Evolutionary conservation across 768 basidiomycete genomes (phyloP), one percentile per base, ranked within the genome.

Genomic region (Phlegmacium glaucopus): DNA sequence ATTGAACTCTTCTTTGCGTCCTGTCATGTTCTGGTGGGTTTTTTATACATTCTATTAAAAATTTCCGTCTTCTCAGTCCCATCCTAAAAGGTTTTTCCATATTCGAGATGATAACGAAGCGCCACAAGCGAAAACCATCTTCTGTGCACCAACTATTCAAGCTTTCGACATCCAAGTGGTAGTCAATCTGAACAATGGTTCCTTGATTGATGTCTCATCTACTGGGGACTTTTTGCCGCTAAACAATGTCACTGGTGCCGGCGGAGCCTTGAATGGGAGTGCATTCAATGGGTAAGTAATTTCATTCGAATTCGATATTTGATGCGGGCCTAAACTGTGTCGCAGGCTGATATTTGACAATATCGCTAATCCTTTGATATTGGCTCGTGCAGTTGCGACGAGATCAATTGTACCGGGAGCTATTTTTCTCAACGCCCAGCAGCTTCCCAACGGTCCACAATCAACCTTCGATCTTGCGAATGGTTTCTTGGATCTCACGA

Each of bases 11-110:
- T 54, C 67, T 30, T 63, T 74, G 26, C 75, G 71, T 29, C 82
- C 85, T 7, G 80, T 86, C 36, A 74, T 86, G 66, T 87, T 86
- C 55, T 87, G 84, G 83, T 85, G 61, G 10, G 63, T n/a, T 15
- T 32, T 42, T 28, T 41, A 18, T 12, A 15, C n/a, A 15, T 40
- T 26, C 30, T 16, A 27, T 17, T 37, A 15, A 40, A 45, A 12
- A 28, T 28, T n/a, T n/a, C 8, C 40, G 18, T 18, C 4, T 37
- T 18, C 16, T 30, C 38, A 48, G 10, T 30, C 26, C n/a, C 50
- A 41, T 27, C 30, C 18, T 12, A 3, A 35, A 42, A 61, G 72
- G 72, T 74, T 60, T 59, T 84, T 72, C 59, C 68, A 76, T 43
- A 48, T 46, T 6, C 52, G 51, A 27, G 42, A 52, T 13, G 59